Evolutionary conservation across 75 land plant species (phyloP).

Genomic region (Picea glauca): DNA sequence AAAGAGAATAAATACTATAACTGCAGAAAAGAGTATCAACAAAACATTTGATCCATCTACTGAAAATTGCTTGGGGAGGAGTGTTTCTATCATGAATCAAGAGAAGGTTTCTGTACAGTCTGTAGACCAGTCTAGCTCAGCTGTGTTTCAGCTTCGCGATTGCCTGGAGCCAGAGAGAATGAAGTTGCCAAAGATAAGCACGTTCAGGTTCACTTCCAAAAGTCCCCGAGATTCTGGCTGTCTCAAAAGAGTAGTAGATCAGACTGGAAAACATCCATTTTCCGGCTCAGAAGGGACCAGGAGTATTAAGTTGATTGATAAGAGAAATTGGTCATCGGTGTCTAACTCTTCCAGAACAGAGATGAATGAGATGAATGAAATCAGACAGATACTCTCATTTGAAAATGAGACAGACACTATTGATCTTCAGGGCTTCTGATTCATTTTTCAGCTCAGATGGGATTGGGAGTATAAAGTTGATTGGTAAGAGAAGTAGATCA

Average conservation of each 20-base stretch:
- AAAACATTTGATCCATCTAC: neutral
- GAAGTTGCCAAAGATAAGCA: conserved; percentile 4
- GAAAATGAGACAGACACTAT: neutral
- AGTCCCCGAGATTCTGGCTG: neutral
- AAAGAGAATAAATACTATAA: neutral
- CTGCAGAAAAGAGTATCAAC: neutral
- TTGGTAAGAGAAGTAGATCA: neutral
- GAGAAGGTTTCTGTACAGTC: neutral
- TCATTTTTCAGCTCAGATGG: neutral
- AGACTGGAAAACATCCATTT: neutral
- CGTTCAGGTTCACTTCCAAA: neutral
- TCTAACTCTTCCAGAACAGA: neutral
- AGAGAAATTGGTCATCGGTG: neutral
- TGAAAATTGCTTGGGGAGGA: neutral
- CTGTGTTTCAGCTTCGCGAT: neutral
- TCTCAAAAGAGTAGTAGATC: neutral
- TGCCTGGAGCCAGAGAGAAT: neutral
- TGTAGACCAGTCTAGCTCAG: neutral
- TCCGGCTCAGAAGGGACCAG: neutral
- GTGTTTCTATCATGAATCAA: neutral
- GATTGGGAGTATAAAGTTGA: neutral
- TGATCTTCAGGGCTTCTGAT: neutral
- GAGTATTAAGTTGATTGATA: neutral
- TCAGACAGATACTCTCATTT: neutral
- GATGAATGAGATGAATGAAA: neutral